Evolutionary conservation across 2,329 filamentous ascomycete species (phyloP).

Genomic region (Alternaria arbusti): DNA sequence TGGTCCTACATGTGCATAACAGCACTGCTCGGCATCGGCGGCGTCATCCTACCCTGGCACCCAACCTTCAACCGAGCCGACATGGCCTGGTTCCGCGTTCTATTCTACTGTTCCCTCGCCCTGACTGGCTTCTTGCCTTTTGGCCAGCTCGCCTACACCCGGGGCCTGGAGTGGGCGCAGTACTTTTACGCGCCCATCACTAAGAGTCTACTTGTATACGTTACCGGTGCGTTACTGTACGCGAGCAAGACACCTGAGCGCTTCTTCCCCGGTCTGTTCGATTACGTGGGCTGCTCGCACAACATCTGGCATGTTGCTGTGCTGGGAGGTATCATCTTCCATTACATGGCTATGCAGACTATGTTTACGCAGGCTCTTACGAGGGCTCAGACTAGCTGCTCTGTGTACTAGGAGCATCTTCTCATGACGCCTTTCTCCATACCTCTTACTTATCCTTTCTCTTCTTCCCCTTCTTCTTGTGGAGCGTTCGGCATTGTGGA

Average conservation of each 20-base stretch:
- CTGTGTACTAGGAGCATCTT: constrained; percentile 29
- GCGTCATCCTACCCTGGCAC: constrained; percentile 94
- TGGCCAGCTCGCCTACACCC: constrained; percentile 78
- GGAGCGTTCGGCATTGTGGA: constrained; percentile 7
- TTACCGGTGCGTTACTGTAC: constrained; percentile 84
- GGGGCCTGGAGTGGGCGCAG: constrained; percentile 79
- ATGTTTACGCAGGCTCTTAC: constrained; percentile 73
- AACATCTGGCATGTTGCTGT: constrained; percentile 98
- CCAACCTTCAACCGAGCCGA: constrained; percentile 91
- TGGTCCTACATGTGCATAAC: constrained; percentile 87
- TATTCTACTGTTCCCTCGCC: constrained; percentile 87
- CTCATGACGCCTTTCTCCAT: background rate
- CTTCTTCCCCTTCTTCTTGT: background rate
- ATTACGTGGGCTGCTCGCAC: constrained; percentile 93
- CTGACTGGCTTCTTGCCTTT: constrained; percentile 89
- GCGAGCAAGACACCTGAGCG: constrained; percentile 91
- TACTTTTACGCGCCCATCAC: constrained; percentile 88
- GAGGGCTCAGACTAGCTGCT: constrained; percentile 43
- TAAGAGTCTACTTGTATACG: constrained; percentile 87
- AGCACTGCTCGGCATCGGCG: constrained; percentile 79
- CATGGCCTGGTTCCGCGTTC: constrained; percentile 91
- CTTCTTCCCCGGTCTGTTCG: constrained; percentile 91
- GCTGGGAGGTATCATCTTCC: constrained; percentile 93
- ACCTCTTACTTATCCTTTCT: background rate
- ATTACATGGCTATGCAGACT: constrained; percentile 94